Evolutionary conservation across 768 basidiomycete genomes (phyloP), one percentile per base, ranked within the genome.

Genomic region (Termitomyces bulborhizus): DNA sequence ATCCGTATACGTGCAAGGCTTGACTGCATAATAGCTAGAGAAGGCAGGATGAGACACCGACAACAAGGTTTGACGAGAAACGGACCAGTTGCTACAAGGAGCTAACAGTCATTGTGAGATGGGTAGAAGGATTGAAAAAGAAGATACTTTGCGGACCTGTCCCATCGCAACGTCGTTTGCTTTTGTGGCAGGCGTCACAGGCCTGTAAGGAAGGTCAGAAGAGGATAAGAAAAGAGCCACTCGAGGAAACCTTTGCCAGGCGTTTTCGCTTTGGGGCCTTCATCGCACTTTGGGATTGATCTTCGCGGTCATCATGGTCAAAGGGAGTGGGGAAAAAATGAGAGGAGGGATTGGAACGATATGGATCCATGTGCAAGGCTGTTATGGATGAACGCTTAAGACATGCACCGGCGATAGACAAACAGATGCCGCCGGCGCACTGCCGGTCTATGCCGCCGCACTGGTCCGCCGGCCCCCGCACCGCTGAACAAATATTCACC

Each of bases 171-270:
- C 89, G 82, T 26, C 90, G 82, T 66, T 92, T 92, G 71, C 83
- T 85, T 68, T 87, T 89, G 66, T 92, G 90, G 67, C 90, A 92
- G 51, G 86, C 85, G 69, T 90, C 86, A 69, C 90, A 91, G 47
- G 90, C 79, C 78, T 80, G 54, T 42, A 53, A 32, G 42, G 57
- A 57, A 45, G 11, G 51, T 65, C 55, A 56, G 53, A 46, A 50
- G 47, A 46, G 46, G 54, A 49, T 51, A 40, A 43, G 54, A 41
- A 41, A 42, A 27, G 42, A 43, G 12, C 45, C 51, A 4, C 15
- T 11, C 21, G 29, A 24, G 21, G 16, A 47, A 47, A 76, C 78
- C 75, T 80, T 80, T 61, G 79, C 76, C 15, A 82, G 76, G 47
- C 80, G 71, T 66, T 81, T 82, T 60, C 80, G 73, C 63, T 82